Evolutionary conservation across 345 rosid genomes (phyloP).

Genomic region (Gossypium australe): DNA sequence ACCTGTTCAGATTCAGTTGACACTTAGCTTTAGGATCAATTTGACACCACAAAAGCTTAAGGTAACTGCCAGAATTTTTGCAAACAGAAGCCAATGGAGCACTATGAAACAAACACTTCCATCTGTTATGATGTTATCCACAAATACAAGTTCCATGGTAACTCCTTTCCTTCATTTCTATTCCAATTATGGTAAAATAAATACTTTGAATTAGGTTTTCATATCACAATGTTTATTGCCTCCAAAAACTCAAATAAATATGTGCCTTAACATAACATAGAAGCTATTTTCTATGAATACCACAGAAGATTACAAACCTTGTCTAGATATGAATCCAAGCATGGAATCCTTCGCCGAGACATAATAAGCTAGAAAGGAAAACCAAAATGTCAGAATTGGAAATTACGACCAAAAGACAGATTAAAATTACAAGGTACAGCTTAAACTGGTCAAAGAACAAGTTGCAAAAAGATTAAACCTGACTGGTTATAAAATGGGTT

Average conservation of each 20-base stretch:
- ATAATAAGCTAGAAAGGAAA: constrained; percentile 61
- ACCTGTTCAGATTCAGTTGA: constrained; percentile 50
- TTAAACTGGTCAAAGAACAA: not conserved
- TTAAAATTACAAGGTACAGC: not conserved
- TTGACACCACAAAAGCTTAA: not conserved
- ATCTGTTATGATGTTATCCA: not conserved
- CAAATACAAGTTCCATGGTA: not conserved
- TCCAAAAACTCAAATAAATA: not conserved
- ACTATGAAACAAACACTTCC: not conserved
- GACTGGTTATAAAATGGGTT: not conserved
- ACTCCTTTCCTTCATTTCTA: not conserved
- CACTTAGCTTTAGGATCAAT: constrained; percentile 3
- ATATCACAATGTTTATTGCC: not conserved
- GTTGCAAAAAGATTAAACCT: not conserved
- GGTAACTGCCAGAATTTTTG: not conserved
- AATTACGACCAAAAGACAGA: not conserved
- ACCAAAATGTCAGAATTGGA: constrained; percentile 1
- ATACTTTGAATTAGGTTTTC: not conserved
- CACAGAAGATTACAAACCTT: constrained; percentile 48
- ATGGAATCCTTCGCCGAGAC: constrained; percentile 92
- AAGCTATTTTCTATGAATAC: not conserved
- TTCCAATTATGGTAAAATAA: not conserved
- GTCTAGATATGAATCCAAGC: constrained; percentile 96
- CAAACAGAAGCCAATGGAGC: not conserved
- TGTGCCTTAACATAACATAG: not conserved